These are phyloP conservation scores for Drechslerella coelobrocha DNA, from an alignment of 2,329 filamentous ascomycete genomes.

Conservation along the genomic window DNA sequence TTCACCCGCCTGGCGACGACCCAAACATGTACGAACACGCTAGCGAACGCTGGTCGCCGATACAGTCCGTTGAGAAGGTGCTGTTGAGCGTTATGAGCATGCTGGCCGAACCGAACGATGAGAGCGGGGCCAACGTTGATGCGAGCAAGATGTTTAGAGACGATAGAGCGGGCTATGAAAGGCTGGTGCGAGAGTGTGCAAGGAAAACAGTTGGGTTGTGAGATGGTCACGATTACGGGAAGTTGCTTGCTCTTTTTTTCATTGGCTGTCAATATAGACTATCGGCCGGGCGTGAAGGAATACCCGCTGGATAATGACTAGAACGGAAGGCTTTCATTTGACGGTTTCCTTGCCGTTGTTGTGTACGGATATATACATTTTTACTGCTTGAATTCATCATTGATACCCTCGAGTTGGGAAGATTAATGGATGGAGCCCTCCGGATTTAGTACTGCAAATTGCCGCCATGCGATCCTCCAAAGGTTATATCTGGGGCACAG, in stretches of 20 bases:
- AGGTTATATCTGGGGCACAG: background rate
- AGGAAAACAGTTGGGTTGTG: conserved; percentile 77
- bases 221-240: background rate
- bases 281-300: no score
- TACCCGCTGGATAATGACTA: no score
- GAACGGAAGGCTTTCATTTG: no score
- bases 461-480: background rate
- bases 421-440: no score
- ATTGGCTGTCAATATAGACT: no score
- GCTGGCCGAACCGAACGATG: conserved; percentile 95
- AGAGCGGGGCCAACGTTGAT: conserved; percentile 94
- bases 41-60: conserved; percentile 92
- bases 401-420: no score
- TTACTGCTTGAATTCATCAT: no score
- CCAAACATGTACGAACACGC: conserved; percentile 98
- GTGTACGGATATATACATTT: no score
- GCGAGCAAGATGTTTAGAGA: conserved; percentile 97
- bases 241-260: background rate
- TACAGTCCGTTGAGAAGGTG: conserved; percentile 97
- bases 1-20: conserved; percentile 94
- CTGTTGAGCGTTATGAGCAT: conserved; percentile 97
- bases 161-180: conserved; percentile 80
- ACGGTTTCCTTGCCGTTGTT: no score
- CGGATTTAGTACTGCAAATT: no score
- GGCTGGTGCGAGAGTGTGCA: conserved; percentile 81